Percentiles rank a stretch among this genome's conserved stretches.
These are phyloP conservation scores for Endoconidiophora polonica DNA, from an alignment of 2,329 filamentous ascomycete genomes.

Conservation along the genomic window DNA sequence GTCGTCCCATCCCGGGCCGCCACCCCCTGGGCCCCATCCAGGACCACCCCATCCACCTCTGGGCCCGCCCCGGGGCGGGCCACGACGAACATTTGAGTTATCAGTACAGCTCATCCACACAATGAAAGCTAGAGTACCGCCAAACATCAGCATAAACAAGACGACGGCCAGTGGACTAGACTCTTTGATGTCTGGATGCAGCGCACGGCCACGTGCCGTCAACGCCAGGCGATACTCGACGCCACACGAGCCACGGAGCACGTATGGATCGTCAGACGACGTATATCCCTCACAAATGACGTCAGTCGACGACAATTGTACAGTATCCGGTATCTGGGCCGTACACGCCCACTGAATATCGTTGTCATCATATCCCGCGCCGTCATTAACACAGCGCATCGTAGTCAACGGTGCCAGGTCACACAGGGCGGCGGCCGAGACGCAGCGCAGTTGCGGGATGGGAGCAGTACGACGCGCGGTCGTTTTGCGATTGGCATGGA, in stretches of 20 bases:
- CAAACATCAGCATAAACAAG: slow-evolving; percentile 47
- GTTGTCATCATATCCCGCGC: slow-evolving; percentile 58
- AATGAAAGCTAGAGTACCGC: slow-evolving; percentile 44
- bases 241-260: slow-evolving; percentile 84
- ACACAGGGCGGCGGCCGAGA: slow-evolving; percentile 48
- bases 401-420: slow-evolving; percentile 44
- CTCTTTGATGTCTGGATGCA: slow-evolving; percentile 41
- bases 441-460: slow-evolving; percentile 64
- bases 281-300: slow-evolving; percentile 86
- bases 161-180: slow-evolving; percentile 19
- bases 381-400: slow-evolving; percentile 82
- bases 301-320: slow-evolving; percentile 67
- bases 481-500: slow-evolving; percentile 50
- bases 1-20: slow-evolving; percentile 25
- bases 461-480: slow-evolving; percentile 58
- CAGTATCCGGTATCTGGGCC: slow-evolving; percentile 40
- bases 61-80: slow-evolving; percentile 17
- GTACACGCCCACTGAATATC: slow-evolving; percentile 87
- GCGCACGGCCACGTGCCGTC: slow-evolving; percentile 57
- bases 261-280: slow-evolving; percentile 57
- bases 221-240: slow-evolving; percentile 74
- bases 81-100: slow-evolving; percentile 18
- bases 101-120: slow-evolving; percentile 34
- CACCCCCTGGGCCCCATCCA: slow-evolving; percentile 16
- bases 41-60: slow-evolving; percentile 19